A percentile compares a stretch with the other conserved stretches of the same genome.
Evolutionary conservation across 2,329 filamentous ascomycete species (phyloP).

Genomic region (Cercospora sp.): DNA sequence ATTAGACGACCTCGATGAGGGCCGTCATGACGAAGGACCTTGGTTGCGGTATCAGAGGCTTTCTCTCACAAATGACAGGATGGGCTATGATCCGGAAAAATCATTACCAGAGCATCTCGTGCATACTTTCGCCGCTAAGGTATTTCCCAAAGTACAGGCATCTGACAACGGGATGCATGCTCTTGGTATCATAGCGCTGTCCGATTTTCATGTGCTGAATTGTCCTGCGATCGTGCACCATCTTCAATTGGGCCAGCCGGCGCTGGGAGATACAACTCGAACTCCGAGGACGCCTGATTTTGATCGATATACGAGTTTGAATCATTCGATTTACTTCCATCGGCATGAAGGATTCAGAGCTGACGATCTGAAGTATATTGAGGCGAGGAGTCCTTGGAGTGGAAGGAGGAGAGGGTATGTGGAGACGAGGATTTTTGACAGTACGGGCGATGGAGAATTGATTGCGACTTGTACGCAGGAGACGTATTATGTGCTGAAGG

Average conservation of each 20-base stretch:
- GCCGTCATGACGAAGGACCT: constrained; percentile 13
- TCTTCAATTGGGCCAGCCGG: constrained; percentile 10
- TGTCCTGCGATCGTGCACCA: constrained; percentile 21
- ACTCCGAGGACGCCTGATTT: constrained; percentile 8
- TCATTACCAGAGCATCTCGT: constrained; percentile 11
- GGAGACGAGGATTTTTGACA: constrained; percentile 65
- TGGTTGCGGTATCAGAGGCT: constrained; percentile 24
- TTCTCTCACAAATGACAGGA: constrained; percentile 5
- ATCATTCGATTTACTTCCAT: constrained; percentile 61
- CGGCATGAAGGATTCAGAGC: constrained; percentile 46
- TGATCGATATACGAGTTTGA: constrained; percentile 19
- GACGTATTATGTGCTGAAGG: constrained; percentile 41
- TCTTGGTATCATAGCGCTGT: constrained; percentile 21
- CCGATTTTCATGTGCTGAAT: constrained; percentile 25
- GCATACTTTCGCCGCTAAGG: constrained; percentile 18
- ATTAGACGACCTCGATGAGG: constrained; percentile 22
- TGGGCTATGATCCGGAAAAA: not conserved
- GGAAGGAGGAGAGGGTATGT: constrained; percentile 72
- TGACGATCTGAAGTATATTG: constrained; percentile 70
- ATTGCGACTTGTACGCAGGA: constrained; percentile 76
- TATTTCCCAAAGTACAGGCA: constrained; percentile 13
- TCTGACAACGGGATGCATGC: constrained; percentile 9
- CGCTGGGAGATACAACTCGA: constrained; percentile 14
- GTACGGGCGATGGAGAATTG: constrained; percentile 62
- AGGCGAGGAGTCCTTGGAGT: constrained; percentile 75